These are phyloP conservation scores for Tetrastigma voinierianum DNA, from an alignment of 164 flowering plant species.

Conservation along the genomic window DNA sequence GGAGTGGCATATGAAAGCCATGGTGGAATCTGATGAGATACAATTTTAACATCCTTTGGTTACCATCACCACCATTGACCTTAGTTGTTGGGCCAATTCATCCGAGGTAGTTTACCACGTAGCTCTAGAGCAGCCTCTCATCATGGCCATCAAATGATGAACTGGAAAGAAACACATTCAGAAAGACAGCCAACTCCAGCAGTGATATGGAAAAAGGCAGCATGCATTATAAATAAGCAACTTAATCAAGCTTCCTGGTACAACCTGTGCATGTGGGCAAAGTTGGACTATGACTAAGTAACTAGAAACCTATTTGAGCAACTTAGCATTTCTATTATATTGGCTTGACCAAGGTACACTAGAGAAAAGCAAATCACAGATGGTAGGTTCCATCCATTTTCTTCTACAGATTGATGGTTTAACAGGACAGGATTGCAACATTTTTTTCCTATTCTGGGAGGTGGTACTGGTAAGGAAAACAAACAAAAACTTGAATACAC, in stretches of 20 bases:
- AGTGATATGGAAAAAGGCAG: background rate
- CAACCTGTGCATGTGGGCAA: background rate
- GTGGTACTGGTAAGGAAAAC: too few relatives aligned
- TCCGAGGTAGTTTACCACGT: constrained; percentile 48
- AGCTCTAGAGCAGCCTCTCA: constrained; percentile 55
- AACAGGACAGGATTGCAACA: too few relatives aligned
- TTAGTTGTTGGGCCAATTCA: constrained; percentile 30
- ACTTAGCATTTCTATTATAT: background rate
- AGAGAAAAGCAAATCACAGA: constrained; percentile 1
- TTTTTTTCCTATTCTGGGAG: too few relatives aligned
- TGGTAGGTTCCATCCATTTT: background rate
- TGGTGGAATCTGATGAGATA: constrained; percentile 60
- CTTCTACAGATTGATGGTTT: background rate
- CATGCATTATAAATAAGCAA: background rate
- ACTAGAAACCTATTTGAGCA: too few relatives aligned
- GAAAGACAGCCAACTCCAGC: background rate
- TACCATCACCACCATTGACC: constrained; percentile 59
- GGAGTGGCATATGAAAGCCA: constrained; percentile 91
- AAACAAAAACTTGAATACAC: too few relatives aligned
- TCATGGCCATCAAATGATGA: constrained; percentile 86
- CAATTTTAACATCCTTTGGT: constrained; percentile 35
- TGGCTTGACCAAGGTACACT: background rate
- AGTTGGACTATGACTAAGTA: background rate
- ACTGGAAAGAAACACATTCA: constrained; percentile 32
- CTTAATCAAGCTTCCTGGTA: constrained; percentile 1